These are phyloP conservation scores for Anacardium occidentale DNA, from an alignment of 345 rosid genomes.

Conservation along the genomic window DNA sequence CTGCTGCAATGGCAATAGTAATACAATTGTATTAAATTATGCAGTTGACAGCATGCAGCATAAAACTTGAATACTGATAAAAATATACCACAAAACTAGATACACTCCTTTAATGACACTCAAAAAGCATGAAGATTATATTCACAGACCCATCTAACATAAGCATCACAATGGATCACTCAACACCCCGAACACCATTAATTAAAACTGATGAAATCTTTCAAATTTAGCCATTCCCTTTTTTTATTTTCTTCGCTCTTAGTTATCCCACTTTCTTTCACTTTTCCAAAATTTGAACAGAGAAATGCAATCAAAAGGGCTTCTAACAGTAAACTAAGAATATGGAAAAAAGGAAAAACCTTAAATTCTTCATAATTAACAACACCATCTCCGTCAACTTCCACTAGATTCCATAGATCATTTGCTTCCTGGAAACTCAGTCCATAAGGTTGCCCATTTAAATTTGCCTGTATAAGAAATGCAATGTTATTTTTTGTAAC, in stretches of 20 bases:
- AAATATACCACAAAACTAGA: too few relatives aligned
- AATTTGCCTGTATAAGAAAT: constrained; percentile 43
- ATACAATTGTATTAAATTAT: not conserved
- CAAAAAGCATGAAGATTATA: too few relatives aligned
- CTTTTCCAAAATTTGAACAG: not conserved
- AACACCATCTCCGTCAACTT: constrained; percentile 57
- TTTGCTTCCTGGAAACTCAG: constrained; percentile 57
- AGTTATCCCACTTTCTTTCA: too few relatives aligned
- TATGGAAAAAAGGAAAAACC: constrained; percentile 29
- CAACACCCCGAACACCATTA: too few relatives aligned
- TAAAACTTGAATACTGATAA: not conserved
- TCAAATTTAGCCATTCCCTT: not conserved
- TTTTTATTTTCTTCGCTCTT: not conserved
- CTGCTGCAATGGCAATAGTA: constrained; percentile 21
- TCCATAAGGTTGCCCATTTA: constrained; percentile 56
- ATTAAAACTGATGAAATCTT: not conserved
- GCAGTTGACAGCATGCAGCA: not conserved
- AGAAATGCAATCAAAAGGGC: not conserved
- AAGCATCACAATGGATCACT: too few relatives aligned
- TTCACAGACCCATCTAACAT: too few relatives aligned
- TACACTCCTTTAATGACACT: too few relatives aligned
- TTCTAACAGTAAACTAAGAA: not conserved
- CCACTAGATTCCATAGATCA: constrained; percentile 66
- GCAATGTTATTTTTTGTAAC: constrained; percentile 16
- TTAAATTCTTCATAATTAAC: constrained; percentile 60